A percentile compares a stretch with the other conserved stretches of the same genome.
phyloP scores from a whole-genome alignment of 202 grass and related monocot species.

The Carex arenaria region DNA sequence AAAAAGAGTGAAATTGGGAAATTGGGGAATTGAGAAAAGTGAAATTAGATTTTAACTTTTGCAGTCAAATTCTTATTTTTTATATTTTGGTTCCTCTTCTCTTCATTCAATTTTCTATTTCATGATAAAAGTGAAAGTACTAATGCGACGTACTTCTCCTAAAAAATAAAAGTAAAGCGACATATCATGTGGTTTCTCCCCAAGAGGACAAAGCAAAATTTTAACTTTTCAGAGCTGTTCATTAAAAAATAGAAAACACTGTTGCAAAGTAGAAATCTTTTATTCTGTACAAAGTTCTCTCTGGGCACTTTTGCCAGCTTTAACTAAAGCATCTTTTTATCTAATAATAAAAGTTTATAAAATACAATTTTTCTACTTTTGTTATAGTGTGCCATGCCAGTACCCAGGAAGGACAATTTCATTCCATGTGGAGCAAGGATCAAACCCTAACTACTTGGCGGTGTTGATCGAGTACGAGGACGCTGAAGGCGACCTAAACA shows the following conservation, averaged over 20 bases:
- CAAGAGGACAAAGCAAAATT: conserved; percentile 2
- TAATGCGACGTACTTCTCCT: too few relatives aligned
- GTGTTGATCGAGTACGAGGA: conserved; percentile 64
- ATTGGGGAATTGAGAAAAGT: too few relatives aligned
- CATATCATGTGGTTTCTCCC: conserved; percentile 13
- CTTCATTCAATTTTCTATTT: too few relatives aligned
- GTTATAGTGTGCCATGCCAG: conserved; percentile 58
- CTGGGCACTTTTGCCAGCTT: conserved; percentile 8
- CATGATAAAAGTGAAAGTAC: too few relatives aligned
- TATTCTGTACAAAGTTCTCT: conserved; percentile 4
- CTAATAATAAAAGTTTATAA: neutral
- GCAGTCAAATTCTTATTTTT: too few relatives aligned
- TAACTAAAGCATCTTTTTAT: neutral
- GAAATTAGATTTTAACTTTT: too few relatives aligned
- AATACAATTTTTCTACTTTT: neutral
- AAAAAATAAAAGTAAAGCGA: neutral
- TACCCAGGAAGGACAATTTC: conserved; percentile 42
- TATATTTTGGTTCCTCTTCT: too few relatives aligned
- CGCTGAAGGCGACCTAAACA: conserved; percentile 49
- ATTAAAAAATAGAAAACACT: neutral
- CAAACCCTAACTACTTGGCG: conserved; percentile 59
- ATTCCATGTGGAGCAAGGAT: conserved; percentile 67
- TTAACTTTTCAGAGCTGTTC: neutral
- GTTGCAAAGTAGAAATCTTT: neutral
- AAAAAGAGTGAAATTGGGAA: too few relatives aligned